These are phyloP conservation scores for Epichloe festucae DNA, from an alignment of 2,329 filamentous ascomycete genomes.

Conservation along the genomic window DNA sequence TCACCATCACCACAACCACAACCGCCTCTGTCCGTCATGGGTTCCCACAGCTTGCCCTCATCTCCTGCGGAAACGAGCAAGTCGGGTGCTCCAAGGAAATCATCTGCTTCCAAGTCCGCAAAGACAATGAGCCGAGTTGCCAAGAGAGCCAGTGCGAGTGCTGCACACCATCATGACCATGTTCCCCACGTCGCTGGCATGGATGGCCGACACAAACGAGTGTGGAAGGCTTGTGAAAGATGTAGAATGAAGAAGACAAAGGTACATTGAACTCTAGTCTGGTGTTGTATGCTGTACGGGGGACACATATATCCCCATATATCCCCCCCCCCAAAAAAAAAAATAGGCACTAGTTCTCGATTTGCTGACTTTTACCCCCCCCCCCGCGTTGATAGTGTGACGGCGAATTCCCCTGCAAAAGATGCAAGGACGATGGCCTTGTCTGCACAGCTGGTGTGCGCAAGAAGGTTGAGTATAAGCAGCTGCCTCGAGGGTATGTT, in stretches of 20 bases:
- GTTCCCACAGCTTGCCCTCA: constrained; percentile 34
- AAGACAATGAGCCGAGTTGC: constrained; percentile 38
- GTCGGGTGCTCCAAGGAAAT: constrained; percentile 23
- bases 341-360: too few species aligned
- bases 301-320: too few species aligned
- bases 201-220: constrained; percentile 48
- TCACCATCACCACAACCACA: neutral
- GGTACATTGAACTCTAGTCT: constrained; percentile 23
- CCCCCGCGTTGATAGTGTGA: constrained; percentile 34
- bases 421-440: constrained; percentile 52
- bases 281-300: too few species aligned
- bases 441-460: constrained; percentile 50
- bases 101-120: constrained; percentile 30
- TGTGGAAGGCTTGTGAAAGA: constrained; percentile 54
- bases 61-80: constrained; percentile 38
- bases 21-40: constrained; percentile 24
- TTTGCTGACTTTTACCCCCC: neutral
- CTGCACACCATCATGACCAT: constrained; percentile 26
- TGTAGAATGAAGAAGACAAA: constrained; percentile 61
- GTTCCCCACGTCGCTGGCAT: constrained; percentile 21
- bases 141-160: constrained; percentile 33
- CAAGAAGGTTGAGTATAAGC: constrained; percentile 58
- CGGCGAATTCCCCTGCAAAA: constrained; percentile 52
- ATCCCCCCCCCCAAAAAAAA: too few species aligned
- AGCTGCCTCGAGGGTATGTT: constrained; percentile 46